Conservation (phyloP, 1,139 yeast genomes). For the Hemisphaericaspora xylanilytica region DNA sequence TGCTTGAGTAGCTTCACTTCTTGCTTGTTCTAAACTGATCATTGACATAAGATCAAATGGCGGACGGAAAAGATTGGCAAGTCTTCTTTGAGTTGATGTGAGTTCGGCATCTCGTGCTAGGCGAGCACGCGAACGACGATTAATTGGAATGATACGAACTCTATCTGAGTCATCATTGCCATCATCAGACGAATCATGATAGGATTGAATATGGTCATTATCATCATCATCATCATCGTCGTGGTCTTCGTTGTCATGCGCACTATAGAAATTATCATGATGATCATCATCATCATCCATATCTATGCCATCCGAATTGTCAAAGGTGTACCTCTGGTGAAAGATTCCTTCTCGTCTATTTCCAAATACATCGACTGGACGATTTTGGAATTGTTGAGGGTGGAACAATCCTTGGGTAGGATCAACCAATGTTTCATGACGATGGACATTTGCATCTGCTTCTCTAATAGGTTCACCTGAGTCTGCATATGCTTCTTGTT, state of each 20-base stretch:
- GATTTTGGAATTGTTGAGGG: conserved; percentile 13
- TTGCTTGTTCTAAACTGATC: conserved; percentile 69
- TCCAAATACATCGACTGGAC: conserved; percentile 43
- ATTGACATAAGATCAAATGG: conserved; percentile 85
- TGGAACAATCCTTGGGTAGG: conserved; percentile 10
- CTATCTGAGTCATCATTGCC: conserved; percentile 20
- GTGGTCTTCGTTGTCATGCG: conserved; percentile 16
- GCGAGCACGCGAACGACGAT: conserved; percentile 32
- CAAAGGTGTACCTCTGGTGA: conserved; percentile 42
- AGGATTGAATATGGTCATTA: conserved; percentile 16
- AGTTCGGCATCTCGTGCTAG: conserved; percentile 31
- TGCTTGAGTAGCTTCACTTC: conserved; percentile 56
- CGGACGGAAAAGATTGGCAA: conserved; percentile 84
- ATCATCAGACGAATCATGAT: conserved; percentile 30
- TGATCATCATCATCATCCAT: conserved; percentile 26
- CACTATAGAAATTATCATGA: conserved; percentile 17
- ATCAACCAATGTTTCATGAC: conserved; percentile 76
- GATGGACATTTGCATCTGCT: conserved; percentile 75
- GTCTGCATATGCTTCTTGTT: conserved; percentile 55
- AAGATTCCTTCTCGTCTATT: conserved; percentile 41
- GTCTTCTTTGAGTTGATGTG: conserved; percentile 63
- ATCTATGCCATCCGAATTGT: conserved; percentile 14
- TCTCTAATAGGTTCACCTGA: conserved; percentile 38
- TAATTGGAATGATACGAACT: conserved; percentile 12
- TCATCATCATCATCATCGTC: conserved; percentile 22